A percentile compares a stretch with the other conserved stretches of the same genome.
phyloP scores from a whole-genome alignment of 73 alveolate genomes.

The Uronychia setigera region DNA sequence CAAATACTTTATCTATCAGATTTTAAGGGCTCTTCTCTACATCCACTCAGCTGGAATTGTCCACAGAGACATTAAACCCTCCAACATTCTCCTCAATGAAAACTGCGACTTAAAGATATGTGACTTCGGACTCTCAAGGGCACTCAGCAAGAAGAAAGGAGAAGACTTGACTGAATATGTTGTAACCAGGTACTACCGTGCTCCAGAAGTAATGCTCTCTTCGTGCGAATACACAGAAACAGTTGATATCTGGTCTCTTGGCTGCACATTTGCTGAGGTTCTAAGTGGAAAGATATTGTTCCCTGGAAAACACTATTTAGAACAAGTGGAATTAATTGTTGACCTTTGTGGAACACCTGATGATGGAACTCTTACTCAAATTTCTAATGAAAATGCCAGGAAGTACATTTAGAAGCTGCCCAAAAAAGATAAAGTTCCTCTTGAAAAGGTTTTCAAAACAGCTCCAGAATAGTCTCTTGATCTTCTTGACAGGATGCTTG shows the following conservation, averaged over 20 bases:
- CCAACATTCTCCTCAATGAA: slow-evolving; percentile 88
- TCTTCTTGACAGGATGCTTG: slow-evolving; percentile 90
- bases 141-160: slow-evolving; percentile 74
- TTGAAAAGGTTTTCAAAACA: slow-evolving; percentile 22
- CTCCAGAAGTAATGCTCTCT: slow-evolving; percentile 94
- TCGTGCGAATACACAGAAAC: slow-evolving; percentile 80
- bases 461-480: slow-evolving; percentile 83
- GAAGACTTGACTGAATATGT: slow-evolving; percentile 76
- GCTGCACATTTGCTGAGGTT: slow-evolving; percentile 87
- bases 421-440: slow-evolving; percentile 20
- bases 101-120: slow-evolving; percentile 93
- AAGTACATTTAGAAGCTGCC: slow-evolving; percentile 75
- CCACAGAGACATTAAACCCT: slow-evolving; percentile 96
- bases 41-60: slow-evolving; percentile 94
- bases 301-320: slow-evolving; percentile 90
- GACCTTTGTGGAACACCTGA: slow-evolving; percentile 90
- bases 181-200: slow-evolving; percentile 95
- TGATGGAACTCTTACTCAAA: slow-evolving; percentile 77
- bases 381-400: slow-evolving; percentile 85
- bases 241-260: slow-evolving; percentile 90
- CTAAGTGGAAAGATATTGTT: slow-evolving; percentile 67
- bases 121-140: slow-evolving; percentile 64
- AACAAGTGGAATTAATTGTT: slow-evolving; percentile 82
- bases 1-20: slow-evolving; percentile 70
- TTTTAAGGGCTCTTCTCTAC: slow-evolving; percentile 75